phyloP scores from a whole-genome alignment of 2,329 filamentous ascomycete species.

The Truncatella angustata region DNA sequence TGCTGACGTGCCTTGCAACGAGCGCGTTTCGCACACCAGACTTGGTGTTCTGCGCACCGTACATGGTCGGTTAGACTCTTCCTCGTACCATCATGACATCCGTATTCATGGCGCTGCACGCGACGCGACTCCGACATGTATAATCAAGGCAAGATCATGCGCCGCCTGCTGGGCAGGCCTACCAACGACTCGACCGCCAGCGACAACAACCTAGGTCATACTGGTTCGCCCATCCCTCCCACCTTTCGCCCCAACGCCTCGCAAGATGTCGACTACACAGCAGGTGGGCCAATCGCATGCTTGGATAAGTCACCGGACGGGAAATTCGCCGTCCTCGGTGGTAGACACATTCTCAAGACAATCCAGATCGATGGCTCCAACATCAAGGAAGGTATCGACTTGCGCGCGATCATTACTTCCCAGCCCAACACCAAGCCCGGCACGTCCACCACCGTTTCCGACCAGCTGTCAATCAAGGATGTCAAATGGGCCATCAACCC shows the following conservation, averaged over 20 bases:
- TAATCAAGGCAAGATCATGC: conserved; percentile 57
- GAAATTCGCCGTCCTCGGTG: conserved; percentile 54
- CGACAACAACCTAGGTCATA: conserved; percentile 41
- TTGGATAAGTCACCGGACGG: conserved; percentile 59
- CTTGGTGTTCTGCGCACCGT: too few species aligned
- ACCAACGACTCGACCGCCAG: conserved; percentile 45
- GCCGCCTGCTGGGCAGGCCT: conserved; percentile 58
- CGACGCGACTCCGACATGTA: conserved; percentile 40
- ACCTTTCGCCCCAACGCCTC: conserved; percentile 52
- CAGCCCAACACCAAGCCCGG: conserved; percentile 44
- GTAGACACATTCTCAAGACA: conserved; percentile 61
- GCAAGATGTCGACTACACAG: conserved; percentile 53
- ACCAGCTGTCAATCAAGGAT: conserved; percentile 63
- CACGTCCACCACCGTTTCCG: conserved; percentile 37
- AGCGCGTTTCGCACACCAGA: neutral
- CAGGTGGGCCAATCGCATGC: conserved; percentile 52
- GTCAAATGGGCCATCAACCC: conserved; percentile 54
- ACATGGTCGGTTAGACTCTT: too few species aligned
- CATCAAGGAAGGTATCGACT: conserved; percentile 56
- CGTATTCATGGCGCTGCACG: conserved; percentile 22
- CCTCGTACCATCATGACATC: conserved; percentile 12
- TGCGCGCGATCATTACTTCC: conserved; percentile 54
- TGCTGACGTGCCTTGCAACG: too few species aligned
- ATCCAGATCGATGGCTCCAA: conserved; percentile 52
- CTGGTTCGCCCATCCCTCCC: conserved; percentile 42